Base-by-base conservation (phyloP, 2,329 filamentous ascomycete species). In the Neonectria ditissima region DNA sequence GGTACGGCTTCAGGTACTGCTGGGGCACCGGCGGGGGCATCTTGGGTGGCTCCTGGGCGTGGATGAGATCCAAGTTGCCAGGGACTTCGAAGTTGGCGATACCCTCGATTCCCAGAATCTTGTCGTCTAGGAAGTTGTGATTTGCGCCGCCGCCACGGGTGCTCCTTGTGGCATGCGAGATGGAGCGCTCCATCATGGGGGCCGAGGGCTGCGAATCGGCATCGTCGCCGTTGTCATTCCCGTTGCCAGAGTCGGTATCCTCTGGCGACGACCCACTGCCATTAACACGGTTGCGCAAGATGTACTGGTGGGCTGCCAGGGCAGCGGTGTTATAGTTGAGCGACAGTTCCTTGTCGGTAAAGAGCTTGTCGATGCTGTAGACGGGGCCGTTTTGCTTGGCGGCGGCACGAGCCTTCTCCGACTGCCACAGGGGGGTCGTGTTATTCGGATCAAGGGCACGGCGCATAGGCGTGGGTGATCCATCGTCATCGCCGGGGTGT, bases 361-460 rank as follows among this genome's bases (percentile, higher is more conserved):
- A 91, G 39, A 91, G 84, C 79, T 91, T 91, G 70, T 91, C 88
- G 63, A 91, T 86, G 74, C 86, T 90, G 75, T 89, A 90, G 2
- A 88, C 78, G 0, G 87, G 84, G 9, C 86, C 88, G 20, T 86
- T 84, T 70, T 88, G 84, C 73, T 86, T 86, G 60, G 85, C 80
- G 58, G 81, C 79, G 61, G 80, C 79, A 68, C 83, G 81, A 55
- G 87, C 79, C 73, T 87, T 85, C 69, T 90, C 88, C 54, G 82
- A 86, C 72, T 87, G 86, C 87, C 88, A 90, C 24, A 90, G 79
- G 7, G 87, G 82, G 1, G 88, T 91, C 30, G 84, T 88, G 69
- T 81, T 85, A 59, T 84, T 84, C 47, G 83, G 80, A 51, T 91
- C 88, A 34, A 88, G 75, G 7, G 78, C 82, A 48, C 87, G 83